Evolutionary conservation across 352 stramenopile genomes (phyloP), one percentile per base, ranked within the genome.

Genomic region (Pythium scleroteichum): DNA sequence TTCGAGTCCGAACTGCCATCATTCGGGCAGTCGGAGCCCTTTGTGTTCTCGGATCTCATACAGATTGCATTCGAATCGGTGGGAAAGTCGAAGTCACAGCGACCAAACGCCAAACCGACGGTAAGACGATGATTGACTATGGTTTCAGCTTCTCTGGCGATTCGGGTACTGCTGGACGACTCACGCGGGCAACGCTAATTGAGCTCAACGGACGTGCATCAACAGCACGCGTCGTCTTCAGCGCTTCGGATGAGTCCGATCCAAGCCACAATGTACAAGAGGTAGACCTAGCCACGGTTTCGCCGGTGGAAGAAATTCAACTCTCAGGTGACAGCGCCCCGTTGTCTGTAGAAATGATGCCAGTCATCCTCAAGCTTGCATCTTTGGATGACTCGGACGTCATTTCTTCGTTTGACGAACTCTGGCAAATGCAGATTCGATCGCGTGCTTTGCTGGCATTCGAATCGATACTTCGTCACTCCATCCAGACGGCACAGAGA

Each of bases 401-500:
- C 4, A 70, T 91, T 47, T 70, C 70, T 2, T 73, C 78, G 2
- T 92, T 90, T 64, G 85, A 94, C 40, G 84, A 85, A 44, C 65
- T 96, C 24, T 94, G 85, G 82, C 75, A 79, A 33, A 76, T 92
- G 50, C 87, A 96, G 64, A 92, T 96, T 20, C 82, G 84, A n/a
- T 96, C 87, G 10, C 78, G 87, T 23, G 85, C 87, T 10, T 48
- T 96, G 6, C 58, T 96, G 13, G 85, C 87, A 22, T 71, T 96
- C 1, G 82, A 94, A 64, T 79, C 83, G 22, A 81, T 96, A 16
- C 39, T 96, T 23, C 79, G 80, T 2, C 73, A 91, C 49, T 78
- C 77, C 22, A 40, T 44, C 5, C 20, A 62, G 2, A 50, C 53
- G 10, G 29, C 42, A 13, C 23, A 40, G 24, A 24, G 42, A 14